Base-by-base conservation (phyloP, 495 filamentous ascomycete species). In the Neurospora terricola region DNA sequence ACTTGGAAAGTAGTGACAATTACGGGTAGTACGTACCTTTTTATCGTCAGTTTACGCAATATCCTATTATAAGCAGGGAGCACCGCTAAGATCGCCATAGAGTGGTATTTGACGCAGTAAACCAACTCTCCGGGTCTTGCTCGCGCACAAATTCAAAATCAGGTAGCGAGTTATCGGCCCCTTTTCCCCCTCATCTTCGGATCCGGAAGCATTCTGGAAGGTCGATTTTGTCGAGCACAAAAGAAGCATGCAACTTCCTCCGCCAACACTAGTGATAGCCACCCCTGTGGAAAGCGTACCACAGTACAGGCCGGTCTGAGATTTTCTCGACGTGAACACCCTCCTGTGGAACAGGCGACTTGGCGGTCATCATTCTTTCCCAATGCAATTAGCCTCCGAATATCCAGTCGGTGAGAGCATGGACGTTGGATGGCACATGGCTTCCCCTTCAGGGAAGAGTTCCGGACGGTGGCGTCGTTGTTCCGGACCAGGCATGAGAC, bases 401-500 rank as follows among this genome's bases (percentile, higher is more conserved):
- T 42, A 74, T 74, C 48, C 21, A 68, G 39, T 72, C 36, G 73
- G 72, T 59, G 70, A 72, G 59, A 66, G 59, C 73, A 71, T 59
- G 73, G 69, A 36, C 73, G 73, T 76, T 70, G 75, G 71, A 38
- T 72, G 71, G 73, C 69, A 70, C 69, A 73, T 38, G 39, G 69
- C 48, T 77, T 76, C 76, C 76, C 23, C 43, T 76, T 77, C 73
- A 54, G 75, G 76, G 69, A 72, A 45, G 38, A 72, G 48, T 73
- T 73, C 75, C 76, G 72, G 40, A 71, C 36, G 23, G 38, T 72
- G 68, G 73, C 72, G 75, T 45, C n/a, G 69, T 72, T 37, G 69
- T 74, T 74, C 38, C 21, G 48, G 48, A 66, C 54, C 27, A 66
- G 14, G 54, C 54, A 66, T 34, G 54, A 62, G 54, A 34, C 27